These are phyloP conservation scores for Boletellus emodensis DNA, from an alignment of 768 basidiomycete species.

Conservation along the genomic window DNA sequence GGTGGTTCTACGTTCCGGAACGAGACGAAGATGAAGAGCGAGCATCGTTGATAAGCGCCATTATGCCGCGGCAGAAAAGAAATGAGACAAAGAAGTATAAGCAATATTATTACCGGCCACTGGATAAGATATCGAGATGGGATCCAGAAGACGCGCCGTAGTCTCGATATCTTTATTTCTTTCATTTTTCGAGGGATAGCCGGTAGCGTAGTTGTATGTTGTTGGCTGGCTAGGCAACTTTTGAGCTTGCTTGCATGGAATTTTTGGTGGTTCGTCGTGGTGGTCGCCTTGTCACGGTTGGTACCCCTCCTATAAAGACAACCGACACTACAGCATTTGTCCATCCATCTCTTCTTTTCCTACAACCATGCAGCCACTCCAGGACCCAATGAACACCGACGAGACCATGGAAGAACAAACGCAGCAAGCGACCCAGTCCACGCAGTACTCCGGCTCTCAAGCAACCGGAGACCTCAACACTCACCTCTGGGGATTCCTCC, in stretches of 20 bases:
- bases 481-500: conserved; percentile 68
- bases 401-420: conserved; percentile 32
- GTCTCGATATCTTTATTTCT: conserved; percentile 4
- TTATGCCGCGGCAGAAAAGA: conserved; percentile 76
- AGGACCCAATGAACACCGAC: conserved; percentile 26
- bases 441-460: conserved; percentile 34
- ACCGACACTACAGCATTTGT: conserved; percentile 1
- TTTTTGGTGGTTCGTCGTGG: no score
- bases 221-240: conserved; percentile 12
- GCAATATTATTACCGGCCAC: conserved; percentile 77
- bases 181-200: neutral
- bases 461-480: conserved; percentile 14
- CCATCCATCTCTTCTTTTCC: neutral
- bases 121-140: conserved; percentile 71
- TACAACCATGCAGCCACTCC: conserved; percentile 13
- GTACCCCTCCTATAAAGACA: conserved; percentile 20
- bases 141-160: conserved; percentile 59
- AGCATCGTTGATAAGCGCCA: conserved; percentile 59
- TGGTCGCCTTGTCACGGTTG: conserved; percentile 19
- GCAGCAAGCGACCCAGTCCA: conserved; percentile 39
- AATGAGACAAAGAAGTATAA: conserved; percentile 80
- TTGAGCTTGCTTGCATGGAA: neutral
- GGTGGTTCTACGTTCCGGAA: conserved; percentile 79
- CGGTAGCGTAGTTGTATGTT: conserved; percentile 7
- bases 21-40: conserved; percentile 66